A percentile compares a stretch with the other conserved stretches of the same genome.
These are phyloP conservation scores for Blastocystis sp. DNA, from an alignment of 352 stramenopile genomes.

Conservation along the genomic window DNA sequence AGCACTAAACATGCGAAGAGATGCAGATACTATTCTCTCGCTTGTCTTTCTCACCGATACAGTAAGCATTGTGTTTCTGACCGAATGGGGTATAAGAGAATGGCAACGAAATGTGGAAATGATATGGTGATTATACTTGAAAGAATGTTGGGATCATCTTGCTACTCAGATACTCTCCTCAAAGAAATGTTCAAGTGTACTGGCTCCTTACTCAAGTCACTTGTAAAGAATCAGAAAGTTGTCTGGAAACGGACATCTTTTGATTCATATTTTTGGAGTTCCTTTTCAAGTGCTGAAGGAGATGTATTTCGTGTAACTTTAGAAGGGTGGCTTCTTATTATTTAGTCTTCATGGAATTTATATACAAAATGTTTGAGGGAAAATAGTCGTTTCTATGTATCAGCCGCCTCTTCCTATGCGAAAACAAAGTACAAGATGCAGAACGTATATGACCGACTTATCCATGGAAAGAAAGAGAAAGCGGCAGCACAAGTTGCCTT, in stretches of 20 bases:
- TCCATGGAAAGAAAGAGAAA: constrained; percentile 39
- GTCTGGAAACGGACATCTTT: constrained; percentile 36
- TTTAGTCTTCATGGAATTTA: background rate
- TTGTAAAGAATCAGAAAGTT: background rate
- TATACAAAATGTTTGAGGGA: constrained; percentile 11
- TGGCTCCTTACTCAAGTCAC: background rate
- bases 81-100: no score
- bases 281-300: background rate
- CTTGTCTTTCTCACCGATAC: background rate
- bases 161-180: background rate
- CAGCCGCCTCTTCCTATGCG: background rate
- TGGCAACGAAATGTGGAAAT: no score
- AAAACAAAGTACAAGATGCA: constrained; percentile 52
- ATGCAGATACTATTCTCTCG: background rate
- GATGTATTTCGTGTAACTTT: background rate
- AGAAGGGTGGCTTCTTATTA: background rate
- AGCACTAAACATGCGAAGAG: background rate
- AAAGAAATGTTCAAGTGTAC: constrained; percentile 46
- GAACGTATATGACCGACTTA: background rate
- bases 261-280: constrained; percentile 3
- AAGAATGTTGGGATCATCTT: no score
- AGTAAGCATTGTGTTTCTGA: background rate
- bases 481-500: constrained; percentile 44
- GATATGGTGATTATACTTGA: no score
- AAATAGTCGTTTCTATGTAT: constrained; percentile 13